phyloP scores from a whole-genome alignment of 768 basidiomycete species.

The Mycena albidolilacea region DNA sequence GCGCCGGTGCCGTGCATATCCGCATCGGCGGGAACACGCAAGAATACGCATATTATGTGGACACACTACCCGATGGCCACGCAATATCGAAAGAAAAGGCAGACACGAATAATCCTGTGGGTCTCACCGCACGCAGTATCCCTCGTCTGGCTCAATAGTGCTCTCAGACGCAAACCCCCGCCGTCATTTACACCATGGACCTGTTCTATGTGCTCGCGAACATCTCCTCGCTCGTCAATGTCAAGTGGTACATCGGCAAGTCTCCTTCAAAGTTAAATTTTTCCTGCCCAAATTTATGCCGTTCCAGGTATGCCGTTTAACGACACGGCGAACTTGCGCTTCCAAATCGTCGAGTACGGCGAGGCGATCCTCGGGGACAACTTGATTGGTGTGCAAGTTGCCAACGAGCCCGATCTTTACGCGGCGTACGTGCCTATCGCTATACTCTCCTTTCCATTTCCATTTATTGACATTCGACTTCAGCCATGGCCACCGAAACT shows the following conservation, averaged over 20 bases:
- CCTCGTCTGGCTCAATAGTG: background rate
- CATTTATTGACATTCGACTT: background rate
- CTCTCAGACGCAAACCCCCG: conserved; percentile 64
- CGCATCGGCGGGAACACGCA: conserved; percentile 75
- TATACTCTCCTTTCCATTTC: background rate
- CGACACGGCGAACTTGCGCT: conserved; percentile 59
- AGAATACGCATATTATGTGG: conserved; percentile 59
- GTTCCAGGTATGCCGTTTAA: conserved; percentile 63
- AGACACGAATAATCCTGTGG: conserved; percentile 48
- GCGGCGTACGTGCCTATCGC: conserved; percentile 43
- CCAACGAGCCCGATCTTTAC: conserved; percentile 76
- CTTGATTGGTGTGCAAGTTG: conserved; percentile 67
- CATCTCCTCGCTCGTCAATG: conserved; percentile 60
- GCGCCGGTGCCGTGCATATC: conserved; percentile 64
- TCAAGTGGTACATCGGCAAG: conserved; percentile 68
- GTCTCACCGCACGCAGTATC: conserved; percentile 17
- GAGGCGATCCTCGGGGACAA: conserved; percentile 67
- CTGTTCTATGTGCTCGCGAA: conserved; percentile 69
- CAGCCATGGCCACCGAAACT: conserved; percentile 33
- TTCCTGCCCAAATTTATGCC: background rate
- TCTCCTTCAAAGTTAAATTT: background rate
- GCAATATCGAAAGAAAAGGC: conserved; percentile 59
- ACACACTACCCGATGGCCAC: conserved; percentile 49
- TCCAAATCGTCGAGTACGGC: conserved; percentile 62
- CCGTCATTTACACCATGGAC: conserved; percentile 67